Conservation (phyloP, 371 early-diverging fungal species). For the Mortierella sp. region DNA sequence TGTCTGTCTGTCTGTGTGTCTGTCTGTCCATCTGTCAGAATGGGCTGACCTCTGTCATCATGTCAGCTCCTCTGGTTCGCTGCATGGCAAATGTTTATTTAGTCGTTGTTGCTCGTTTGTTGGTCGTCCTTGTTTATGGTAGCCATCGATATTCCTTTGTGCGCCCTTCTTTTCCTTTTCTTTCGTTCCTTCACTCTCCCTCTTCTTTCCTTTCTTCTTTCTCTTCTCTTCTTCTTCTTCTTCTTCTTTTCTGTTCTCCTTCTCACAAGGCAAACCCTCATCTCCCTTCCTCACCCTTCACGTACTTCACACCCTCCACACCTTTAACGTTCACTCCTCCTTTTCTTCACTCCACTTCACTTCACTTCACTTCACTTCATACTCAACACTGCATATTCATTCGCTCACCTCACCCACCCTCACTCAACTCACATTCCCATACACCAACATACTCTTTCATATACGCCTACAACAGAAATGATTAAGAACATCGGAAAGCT, state of each 20-base stretch:
- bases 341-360: neutral
- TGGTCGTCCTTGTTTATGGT: no score
- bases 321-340: neutral
- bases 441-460: neutral
- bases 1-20: neutral
- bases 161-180: neutral
- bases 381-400: constrained; percentile 19
- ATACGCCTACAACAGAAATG: constrained; percentile 44
- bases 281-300: neutral
- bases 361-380: constrained; percentile 4
- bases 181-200: neutral
- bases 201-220: constrained; percentile 6
- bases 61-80: neutral
- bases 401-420: neutral
- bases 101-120: neutral
- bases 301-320: neutral
- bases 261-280: neutral
- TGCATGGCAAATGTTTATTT: neutral
- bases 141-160: neutral
- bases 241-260: neutral
- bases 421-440: neutral
- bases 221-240: neutral
- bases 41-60: neutral
- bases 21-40: no score
- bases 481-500: constrained; percentile 80